A percentile compares a stretch with the other conserved stretches of the same genome.
Evolutionary conservation across 2,329 filamentous ascomycete species (phyloP).

Genomic region (Thielaviopsis ethacetica): DNA sequence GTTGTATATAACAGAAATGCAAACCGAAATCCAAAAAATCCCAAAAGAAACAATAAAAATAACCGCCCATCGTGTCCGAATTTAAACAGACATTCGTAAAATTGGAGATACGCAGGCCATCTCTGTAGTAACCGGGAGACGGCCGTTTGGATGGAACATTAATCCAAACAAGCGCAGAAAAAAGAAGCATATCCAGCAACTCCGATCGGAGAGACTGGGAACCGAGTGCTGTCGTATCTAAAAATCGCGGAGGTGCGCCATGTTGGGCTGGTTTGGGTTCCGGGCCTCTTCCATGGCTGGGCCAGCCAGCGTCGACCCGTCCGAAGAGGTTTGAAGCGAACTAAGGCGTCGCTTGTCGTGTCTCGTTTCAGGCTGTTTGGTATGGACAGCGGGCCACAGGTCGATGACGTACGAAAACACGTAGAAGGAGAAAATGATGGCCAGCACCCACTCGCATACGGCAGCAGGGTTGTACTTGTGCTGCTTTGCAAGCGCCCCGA

Average conservation of each 20-base stretch:
- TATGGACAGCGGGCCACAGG: constrained; percentile 60
- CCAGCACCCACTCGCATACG: constrained; percentile 65
- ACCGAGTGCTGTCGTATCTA: neutral
- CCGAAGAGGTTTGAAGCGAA: neutral
- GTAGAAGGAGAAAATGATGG: constrained; percentile 78
- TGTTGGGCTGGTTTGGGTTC: neutral
- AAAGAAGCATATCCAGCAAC: neutral
- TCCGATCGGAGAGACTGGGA: neutral
- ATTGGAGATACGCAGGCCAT: neutral
- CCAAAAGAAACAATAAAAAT: neutral
- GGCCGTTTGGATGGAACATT: neutral
- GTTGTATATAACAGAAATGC: neutral
- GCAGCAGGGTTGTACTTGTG: constrained; percentile 40
- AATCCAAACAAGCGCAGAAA: neutral
- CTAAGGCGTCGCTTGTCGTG: neutral
- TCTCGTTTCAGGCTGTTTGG: constrained; percentile 23
- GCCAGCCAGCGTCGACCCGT: neutral
- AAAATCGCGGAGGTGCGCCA: neutral
- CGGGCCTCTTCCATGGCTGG: constrained; percentile 1
- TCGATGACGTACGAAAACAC: constrained; percentile 77
- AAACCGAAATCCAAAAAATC: constrained; percentile 1
- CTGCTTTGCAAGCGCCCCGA: constrained; percentile 40
- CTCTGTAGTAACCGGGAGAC: neutral
- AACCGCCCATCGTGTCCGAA: neutral
- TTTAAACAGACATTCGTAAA: neutral